Evolutionary conservation across 768 basidiomycete genomes (phyloP).

Genomic region (Dacryopinax spathularia): DNA sequence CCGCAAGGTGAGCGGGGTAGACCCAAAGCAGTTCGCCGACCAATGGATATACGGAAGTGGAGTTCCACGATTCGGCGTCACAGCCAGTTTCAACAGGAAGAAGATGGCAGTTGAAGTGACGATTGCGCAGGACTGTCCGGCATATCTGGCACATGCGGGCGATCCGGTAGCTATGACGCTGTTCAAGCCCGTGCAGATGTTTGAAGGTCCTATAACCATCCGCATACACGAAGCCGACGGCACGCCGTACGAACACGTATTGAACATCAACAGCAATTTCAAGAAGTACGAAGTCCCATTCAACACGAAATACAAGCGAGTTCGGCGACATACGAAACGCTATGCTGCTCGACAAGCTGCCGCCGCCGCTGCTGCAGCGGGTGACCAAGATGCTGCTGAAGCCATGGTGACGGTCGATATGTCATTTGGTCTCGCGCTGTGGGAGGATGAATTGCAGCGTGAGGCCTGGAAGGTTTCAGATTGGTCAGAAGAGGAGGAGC

Average conservation of each 20-base stretch:
- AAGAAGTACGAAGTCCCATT: constrained; percentile 97
- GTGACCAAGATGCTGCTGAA: constrained; percentile 81
- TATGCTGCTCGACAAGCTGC: constrained; percentile 86
- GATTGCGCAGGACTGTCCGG: constrained; percentile 79
- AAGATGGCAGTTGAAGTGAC: constrained; percentile 96
- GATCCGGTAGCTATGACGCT: constrained; percentile 51
- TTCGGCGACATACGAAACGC: constrained; percentile 91
- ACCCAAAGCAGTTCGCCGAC: constrained; percentile 82
- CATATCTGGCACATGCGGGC: constrained; percentile 49
- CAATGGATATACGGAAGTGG: constrained; percentile 99
- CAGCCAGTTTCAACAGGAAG: constrained; percentile 88
- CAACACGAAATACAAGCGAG: constrained; percentile 95
- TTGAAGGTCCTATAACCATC: constrained; percentile 97
- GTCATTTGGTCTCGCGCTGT: constrained; percentile 83
- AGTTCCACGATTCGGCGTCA: constrained; percentile 80
- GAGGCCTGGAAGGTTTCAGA: constrained; percentile 94
- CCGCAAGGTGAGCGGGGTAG: constrained; percentile 84
- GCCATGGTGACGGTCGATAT: constrained; percentile 89
- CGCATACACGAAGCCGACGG: constrained; percentile 98
- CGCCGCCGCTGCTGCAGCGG: constrained; percentile 82
- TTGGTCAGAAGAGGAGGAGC: constrained; percentile 95
- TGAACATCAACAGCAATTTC: constrained; percentile 73
- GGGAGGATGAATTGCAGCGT: constrained; percentile 89
- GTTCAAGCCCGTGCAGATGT: constrained; percentile 74
- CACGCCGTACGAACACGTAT: constrained; percentile 94